A percentile compares a stretch with the other conserved stretches of the same genome.
These are phyloP conservation scores for Trifolium repens DNA, from an alignment of 306 rosid genomes.

Conservation along the genomic window DNA sequence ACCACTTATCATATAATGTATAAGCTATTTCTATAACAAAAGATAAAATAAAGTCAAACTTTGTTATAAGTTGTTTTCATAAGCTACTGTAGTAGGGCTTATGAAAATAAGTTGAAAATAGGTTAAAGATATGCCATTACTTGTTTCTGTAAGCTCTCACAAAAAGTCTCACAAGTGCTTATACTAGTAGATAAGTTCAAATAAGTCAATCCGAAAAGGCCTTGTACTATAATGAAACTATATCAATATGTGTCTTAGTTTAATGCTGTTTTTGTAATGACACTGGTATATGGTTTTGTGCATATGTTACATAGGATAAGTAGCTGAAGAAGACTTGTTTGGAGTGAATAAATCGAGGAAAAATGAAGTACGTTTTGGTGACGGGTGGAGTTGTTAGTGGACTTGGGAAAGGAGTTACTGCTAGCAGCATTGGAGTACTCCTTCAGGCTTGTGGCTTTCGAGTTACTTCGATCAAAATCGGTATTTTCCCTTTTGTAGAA, in stretches of 20 bases:
- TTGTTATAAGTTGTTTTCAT: neutral
- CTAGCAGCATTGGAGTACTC: slow-evolving; percentile 79
- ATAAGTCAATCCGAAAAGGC: neutral
- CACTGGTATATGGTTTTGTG: slow-evolving; percentile 27
- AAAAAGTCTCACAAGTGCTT: neutral
- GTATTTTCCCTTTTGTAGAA: slow-evolving; percentile 44
- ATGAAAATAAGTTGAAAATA: neutral
- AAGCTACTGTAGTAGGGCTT: neutral
- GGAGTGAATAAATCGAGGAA: neutral
- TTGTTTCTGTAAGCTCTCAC: neutral
- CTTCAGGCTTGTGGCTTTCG: slow-evolving; percentile 85
- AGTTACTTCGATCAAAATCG: slow-evolving; percentile 84
- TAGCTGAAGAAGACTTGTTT: neutral
- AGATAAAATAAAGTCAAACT: neutral
- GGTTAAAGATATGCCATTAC: neutral
- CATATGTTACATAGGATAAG: slow-evolving; percentile 12
- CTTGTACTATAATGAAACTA: neutral
- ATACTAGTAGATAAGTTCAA: neutral
- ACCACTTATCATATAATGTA: neutral
- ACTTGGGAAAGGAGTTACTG: slow-evolving; percentile 90
- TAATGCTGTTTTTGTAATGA: slow-evolving; percentile 18
- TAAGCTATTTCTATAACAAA: neutral
- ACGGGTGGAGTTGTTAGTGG: slow-evolving; percentile 95
- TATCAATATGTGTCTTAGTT: neutral
- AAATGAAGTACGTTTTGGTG: slow-evolving; percentile 86